Evolutionary conservation across 2,329 filamentous ascomycete genomes (phyloP).

Genomic region (Lomentospora prolificans): DNA sequence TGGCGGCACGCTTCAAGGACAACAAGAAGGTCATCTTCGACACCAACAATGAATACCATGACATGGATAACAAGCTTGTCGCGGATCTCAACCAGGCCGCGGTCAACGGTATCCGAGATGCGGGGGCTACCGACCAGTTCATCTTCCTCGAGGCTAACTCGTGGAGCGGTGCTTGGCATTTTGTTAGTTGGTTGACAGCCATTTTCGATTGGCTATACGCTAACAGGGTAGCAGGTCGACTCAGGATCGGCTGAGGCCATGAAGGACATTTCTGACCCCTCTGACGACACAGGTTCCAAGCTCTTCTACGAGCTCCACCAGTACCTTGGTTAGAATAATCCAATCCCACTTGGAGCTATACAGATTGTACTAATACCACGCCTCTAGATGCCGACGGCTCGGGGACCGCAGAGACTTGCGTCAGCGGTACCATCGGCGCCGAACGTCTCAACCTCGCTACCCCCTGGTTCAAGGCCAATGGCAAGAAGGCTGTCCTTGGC

Average conservation of each 20-base stretch:
- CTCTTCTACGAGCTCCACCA: slow-evolving; percentile 51
- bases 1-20: slow-evolving; percentile 41
- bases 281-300: slow-evolving; percentile 40
- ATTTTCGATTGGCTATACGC: neutral
- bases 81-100: slow-evolving; percentile 54
- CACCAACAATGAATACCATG: slow-evolving; percentile 59
- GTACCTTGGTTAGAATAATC: slow-evolving; percentile 30
- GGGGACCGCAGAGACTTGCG: slow-evolving; percentile 36
- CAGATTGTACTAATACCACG: neutral
- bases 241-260: slow-evolving; percentile 4
- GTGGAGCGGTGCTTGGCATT: slow-evolving; percentile 40
- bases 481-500: slow-evolving; percentile 44
- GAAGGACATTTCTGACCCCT: slow-evolving; percentile 23
- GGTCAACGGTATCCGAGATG: slow-evolving; percentile 49
- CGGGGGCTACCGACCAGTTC: slow-evolving; percentile 42
- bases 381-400: slow-evolving; percentile 36
- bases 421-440: slow-evolving; percentile 36
- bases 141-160: slow-evolving; percentile 49
- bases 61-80: slow-evolving; percentile 50
- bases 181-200: slow-evolving; percentile 27
- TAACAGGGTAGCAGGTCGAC: neutral
- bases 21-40: slow-evolving; percentile 52
- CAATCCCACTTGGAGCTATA: neutral
- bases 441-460: slow-evolving; percentile 40
- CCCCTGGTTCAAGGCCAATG: slow-evolving; percentile 43